Base-by-base conservation (phyloP, 2,329 filamentous ascomycete species). In the Xylogone sp. region DNA sequence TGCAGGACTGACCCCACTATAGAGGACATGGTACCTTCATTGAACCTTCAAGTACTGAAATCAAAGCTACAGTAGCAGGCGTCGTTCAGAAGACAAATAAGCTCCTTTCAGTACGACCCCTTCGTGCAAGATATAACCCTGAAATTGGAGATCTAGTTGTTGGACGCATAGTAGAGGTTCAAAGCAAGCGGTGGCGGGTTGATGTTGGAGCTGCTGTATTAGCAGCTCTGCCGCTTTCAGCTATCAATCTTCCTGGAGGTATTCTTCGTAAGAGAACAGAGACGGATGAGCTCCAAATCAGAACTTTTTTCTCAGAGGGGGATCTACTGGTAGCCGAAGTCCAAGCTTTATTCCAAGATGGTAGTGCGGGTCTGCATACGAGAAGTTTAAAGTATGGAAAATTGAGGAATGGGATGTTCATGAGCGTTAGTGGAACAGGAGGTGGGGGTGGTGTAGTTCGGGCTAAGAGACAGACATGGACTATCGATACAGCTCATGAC, bases 81-180 rank as follows among this genome's bases (percentile, higher is more conserved):
- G 93, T 87, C 6, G 79, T 97, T 31, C 86, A 88, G 65, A 93
- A 92, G 68, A 97, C 93, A 54, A 99, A 99, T 80, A 97, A 97
- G 70, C 85, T 99, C 45, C 85, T 99, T 59, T 96, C 90, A 2
- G 88, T 99, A 52, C 85, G 87, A 2, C 91, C 94, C 6, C 79
- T 99, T 2, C 90, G 92, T 55, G 92, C 94, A 18, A 87, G 94
- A 55, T 99, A 99, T 75, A 90, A 84, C 2, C 94, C 94, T 27
- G 93, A 97, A 70, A 97, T 99, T 55, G 94, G 94, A 61, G 94
- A 99, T 71, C 79, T 99, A 3, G 90, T 99, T 2, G 86, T 99
- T 13, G 94, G 94, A 34, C 84, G 94, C 56, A 96, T 99, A 63
- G 84, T 94, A 57, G 90, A 95, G 70, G 94, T 99, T n/a, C 91